These are phyloP conservation scores for Chaetomium cochliodes DNA, from an alignment of 495 filamentous ascomycete genomes.

Conservation along the genomic window DNA sequence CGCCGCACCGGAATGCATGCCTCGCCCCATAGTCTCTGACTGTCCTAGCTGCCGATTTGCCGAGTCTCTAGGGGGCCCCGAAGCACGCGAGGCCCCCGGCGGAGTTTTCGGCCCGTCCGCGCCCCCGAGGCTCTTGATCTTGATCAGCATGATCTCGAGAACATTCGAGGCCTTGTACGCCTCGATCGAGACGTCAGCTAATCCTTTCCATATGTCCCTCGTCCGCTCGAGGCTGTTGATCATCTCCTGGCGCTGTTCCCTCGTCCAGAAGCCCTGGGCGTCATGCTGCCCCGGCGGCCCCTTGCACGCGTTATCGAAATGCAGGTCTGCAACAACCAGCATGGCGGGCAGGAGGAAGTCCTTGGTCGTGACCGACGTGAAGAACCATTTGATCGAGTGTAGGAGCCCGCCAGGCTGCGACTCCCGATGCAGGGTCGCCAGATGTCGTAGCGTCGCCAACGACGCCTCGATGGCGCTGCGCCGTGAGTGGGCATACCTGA, in stretches of 20 bases:
- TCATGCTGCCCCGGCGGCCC: constrained; percentile 36
- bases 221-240: constrained; percentile 67
- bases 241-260: constrained; percentile 74
- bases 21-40: constrained; percentile 77
- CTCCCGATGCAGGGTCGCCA: constrained; percentile 74
- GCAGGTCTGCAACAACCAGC: constrained; percentile 79
- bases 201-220: constrained; percentile 72
- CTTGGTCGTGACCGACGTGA: constrained; percentile 71
- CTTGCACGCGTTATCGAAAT: constrained; percentile 48
- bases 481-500: constrained; percentile 77
- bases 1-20: constrained; percentile 71
- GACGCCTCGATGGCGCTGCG: constrained; percentile 77
- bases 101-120: constrained; percentile 22
- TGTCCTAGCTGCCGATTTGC: constrained; percentile 55
- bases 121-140: constrained; percentile 54
- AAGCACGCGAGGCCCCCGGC: constrained; percentile 31
- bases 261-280: constrained; percentile 62
- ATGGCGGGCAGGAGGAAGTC: constrained; percentile 89
- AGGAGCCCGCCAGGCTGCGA: constrained; percentile 70
- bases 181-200: constrained; percentile 76
- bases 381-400: constrained; percentile 69
- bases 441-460: constrained; percentile 69
- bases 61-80: constrained; percentile 31
- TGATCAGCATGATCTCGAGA: constrained; percentile 74
- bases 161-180: constrained; percentile 80